Evolutionary conservation across 1,139 yeast species (phyloP), one percentile per base, ranked within the genome.

Genomic region (Nakaseomyces delphensis): DNA sequence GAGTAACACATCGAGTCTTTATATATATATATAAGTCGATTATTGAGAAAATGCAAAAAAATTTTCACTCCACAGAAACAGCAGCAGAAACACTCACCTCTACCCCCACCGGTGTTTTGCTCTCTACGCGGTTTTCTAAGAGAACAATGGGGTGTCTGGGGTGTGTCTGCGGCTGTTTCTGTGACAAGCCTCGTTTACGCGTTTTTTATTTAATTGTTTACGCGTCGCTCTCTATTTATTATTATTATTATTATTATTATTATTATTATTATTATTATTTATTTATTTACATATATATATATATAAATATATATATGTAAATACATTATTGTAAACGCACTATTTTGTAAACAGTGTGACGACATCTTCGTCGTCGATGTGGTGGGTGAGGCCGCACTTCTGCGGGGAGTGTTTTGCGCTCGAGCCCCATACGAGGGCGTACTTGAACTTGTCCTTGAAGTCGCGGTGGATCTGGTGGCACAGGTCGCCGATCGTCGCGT

Each of bases 371-470:
- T 91, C 98, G 51, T 84, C 79, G 14, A 91, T 80, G 36, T 71
- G 71, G 61, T 91, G 98, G 48, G 64, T 74, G 47, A 91, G 69
- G 0, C 98, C 97, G 69, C 97, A 89, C 60, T 87, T 87, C 59
- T 91, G 98, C 2, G 98, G 98, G 36, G 93, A 84, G 60, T 87
- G 96, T 62, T 91, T 91, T 5, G 96, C 84, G 42, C 94, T 82
- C 1, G 89, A 79, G 0, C 98, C 98, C 97, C 97, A 91, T 9
- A 91, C 96, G 55, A 87, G 67, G 1, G 97, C 97, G 61, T 87
- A 86, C 60, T 87, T 84, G 69, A 91, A 91, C 59, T 84, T 86
- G 54, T 83, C 79, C 57, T 87, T 87, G 73, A 91, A 83, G 54
- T 89, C 96, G 54, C 95, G 74, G 61, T 91, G 98, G 50, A 91